Base-by-base conservation (phyloP, 2,329 filamentous ascomycete species). In the Tolypocladium ophioglossoides region DNA sequence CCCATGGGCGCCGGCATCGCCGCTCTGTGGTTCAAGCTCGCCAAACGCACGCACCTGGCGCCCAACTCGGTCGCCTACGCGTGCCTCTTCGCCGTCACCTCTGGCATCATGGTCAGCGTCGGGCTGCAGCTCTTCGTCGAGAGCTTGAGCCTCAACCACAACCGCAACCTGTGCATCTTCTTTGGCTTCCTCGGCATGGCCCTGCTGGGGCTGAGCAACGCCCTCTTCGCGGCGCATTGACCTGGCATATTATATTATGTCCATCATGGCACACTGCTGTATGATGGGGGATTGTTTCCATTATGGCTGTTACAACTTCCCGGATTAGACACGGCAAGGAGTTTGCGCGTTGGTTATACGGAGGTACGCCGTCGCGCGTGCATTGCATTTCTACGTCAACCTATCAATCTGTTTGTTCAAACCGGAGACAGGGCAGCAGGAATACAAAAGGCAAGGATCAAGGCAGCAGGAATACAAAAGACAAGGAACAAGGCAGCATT, bases 71-170 rank as follows among this genome's bases (percentile, higher is more conserved):
- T 76, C n/a, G 77, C 78, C 0, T 92, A 94, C 64, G 89, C 85
- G 0, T 81, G 80, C 52, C 85, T 97, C 72, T 99, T 99, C 73
- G 91, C 90, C 8, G 75, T 85, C 11, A 97, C 92, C 0, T 85
- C 91, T 1, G 94, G 94, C 1, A 95, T 99, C 63, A 97, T 99
- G 94, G 86, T 90, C 32, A 94, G 87, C 62, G 94, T 99, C 34
- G 91, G 87, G 3, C 71, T 99, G 65, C 89, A 95, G 71, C 75
- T 99, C 8, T 92, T 96, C 64, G 85, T 87, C 4, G 91, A 99
- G 74, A 87, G 86, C 60, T 69, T 96, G 66, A 87, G 86, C 55
- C 71, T 96, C 65, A 91, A 89, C 60, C 90, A 95, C 72, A 85
- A 85, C 64, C 78, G 85, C 57, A 84, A 85, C 57, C 66, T 94